Percentiles rank a stretch among this genome's conserved stretches.
phyloP scores from a whole-genome alignment of 805 yeast species.

The Candida arabinofermentans region DNA sequence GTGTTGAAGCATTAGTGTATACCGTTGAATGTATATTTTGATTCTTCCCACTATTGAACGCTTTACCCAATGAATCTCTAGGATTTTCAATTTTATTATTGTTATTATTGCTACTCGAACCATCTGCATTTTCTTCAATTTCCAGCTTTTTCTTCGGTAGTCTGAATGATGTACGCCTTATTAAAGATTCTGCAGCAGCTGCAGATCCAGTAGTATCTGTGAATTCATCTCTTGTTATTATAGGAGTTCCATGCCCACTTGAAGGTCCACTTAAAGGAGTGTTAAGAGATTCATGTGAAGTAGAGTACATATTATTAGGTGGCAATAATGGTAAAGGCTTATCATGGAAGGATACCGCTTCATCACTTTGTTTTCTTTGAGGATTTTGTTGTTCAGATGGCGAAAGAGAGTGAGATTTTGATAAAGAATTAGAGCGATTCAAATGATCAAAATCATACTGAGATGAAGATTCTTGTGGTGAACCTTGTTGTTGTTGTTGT shows the following conservation, averaged over 20 bases:
- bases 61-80: neutral
- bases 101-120: neutral
- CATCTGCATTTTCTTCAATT: neutral
- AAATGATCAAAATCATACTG: too few species aligned
- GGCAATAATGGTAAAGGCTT: slow-evolving; percentile 8
- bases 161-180: slow-evolving; percentile 26
- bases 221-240: slow-evolving; percentile 9
- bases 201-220: slow-evolving; percentile 6
- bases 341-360: slow-evolving; percentile 4
- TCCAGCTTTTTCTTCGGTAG: slow-evolving; percentile 13
- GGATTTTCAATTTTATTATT: neutral
- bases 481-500: slow-evolving; percentile 8
- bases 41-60: neutral
- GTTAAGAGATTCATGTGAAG: slow-evolving; percentile 13
- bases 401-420: neutral
- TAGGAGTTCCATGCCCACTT: slow-evolving; percentile 16
- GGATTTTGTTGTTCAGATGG: too few species aligned
- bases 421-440: too few species aligned
- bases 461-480: neutral
- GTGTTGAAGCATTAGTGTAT: neutral
- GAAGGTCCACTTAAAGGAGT: slow-evolving; percentile 17
- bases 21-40: neutral
- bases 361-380: slow-evolving; percentile 2
- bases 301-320: neutral
- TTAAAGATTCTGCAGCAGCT: slow-evolving; percentile 4